phyloP scores from a whole-genome alignment of 2,329 filamentous ascomycete species.

The Colletotrichum simmondsii region DNA sequence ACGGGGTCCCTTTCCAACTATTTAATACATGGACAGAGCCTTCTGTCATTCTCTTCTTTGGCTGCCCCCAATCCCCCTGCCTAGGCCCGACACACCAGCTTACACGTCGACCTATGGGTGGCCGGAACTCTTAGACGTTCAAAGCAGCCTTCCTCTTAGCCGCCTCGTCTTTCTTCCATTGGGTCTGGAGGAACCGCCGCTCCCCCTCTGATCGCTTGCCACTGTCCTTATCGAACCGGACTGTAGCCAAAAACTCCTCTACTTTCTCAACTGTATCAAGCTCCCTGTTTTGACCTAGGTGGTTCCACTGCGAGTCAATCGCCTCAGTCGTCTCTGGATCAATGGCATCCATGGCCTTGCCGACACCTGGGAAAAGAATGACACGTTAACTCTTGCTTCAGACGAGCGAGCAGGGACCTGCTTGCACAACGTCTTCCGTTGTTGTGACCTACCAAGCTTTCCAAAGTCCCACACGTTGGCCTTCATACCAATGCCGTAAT shows the following conservation, averaged over 20 bases:
- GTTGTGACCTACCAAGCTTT: conserved; percentile 61
- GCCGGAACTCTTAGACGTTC: background rate
- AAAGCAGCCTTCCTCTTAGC: conserved; percentile 9
- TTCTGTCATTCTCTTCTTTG: background rate
- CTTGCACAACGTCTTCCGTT: too few relatives aligned
- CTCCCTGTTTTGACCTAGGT: conserved; percentile 64
- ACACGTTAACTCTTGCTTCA: background rate
- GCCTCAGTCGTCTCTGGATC: conserved; percentile 53
- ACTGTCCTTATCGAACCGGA: conserved; percentile 53
- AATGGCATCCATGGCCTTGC: conserved; percentile 61
- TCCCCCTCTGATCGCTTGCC: conserved; percentile 22
- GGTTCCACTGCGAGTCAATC: conserved; percentile 64
- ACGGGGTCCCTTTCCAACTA: background rate
- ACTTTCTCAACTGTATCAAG: conserved; percentile 64
- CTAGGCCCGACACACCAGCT: background rate
- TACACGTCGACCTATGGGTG: background rate
- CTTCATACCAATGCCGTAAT: conserved; percentile 98
- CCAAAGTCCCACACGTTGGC: conserved; percentile 95
- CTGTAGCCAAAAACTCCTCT: conserved; percentile 65
- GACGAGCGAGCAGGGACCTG: background rate
- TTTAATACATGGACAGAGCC: conserved; percentile 16
- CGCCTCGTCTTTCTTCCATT: conserved; percentile 12
- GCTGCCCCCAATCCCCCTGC: background rate
- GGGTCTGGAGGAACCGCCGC: conserved; percentile 21
- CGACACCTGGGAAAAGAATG: conserved; percentile 54